A percentile compares a stretch with the other conserved stretches of the same genome.
These are phyloP conservation scores for Hibiscus mutabilis DNA, from an alignment of 345 rosid genomes.

Conservation along the genomic window DNA sequence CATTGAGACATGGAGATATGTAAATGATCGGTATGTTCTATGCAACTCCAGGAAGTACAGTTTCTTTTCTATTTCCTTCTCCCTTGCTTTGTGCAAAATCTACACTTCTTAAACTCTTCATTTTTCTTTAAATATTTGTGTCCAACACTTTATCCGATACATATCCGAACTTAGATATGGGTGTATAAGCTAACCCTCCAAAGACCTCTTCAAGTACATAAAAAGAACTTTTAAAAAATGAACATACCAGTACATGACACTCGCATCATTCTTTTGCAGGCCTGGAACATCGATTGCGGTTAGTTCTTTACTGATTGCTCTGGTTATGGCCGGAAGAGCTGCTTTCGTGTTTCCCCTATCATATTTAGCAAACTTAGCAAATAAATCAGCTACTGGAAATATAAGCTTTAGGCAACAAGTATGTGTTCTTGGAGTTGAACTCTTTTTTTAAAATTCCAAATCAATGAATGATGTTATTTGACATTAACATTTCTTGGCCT, in stretches of 20 bases:
- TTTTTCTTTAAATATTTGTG: background rate
- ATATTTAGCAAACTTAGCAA: slow-evolving; percentile 67
- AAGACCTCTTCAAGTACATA: background rate
- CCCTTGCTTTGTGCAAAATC: background rate
- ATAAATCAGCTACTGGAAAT: slow-evolving; percentile 54
- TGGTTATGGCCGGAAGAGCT: slow-evolving; percentile 87
- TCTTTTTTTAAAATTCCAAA: background rate
- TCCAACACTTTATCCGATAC: too few relatives aligned
- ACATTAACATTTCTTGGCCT: background rate
- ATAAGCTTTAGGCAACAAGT: slow-evolving; percentile 78
- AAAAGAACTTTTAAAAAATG: background rate
- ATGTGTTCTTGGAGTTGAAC: slow-evolving; percentile 4
- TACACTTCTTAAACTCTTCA: background rate
- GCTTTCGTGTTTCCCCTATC: slow-evolving; percentile 95
- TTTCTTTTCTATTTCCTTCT: background rate
- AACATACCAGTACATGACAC: background rate
- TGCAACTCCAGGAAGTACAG: background rate
- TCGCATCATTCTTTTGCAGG: slow-evolving; percentile 25
- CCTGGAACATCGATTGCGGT: slow-evolving; percentile 83
- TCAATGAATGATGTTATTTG: background rate
- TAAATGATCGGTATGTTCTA: slow-evolving; percentile 49
- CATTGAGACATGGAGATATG: slow-evolving; percentile 86
- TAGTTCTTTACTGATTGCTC: slow-evolving; percentile 65
- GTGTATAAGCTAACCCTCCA: background rate
- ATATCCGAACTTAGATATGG: too few relatives aligned